A percentile compares a stretch with the other conserved stretches of the same genome.
Evolutionary conservation across 345 rosid species (phyloP).

Genomic region (Anastatica hierochuntica): DNA sequence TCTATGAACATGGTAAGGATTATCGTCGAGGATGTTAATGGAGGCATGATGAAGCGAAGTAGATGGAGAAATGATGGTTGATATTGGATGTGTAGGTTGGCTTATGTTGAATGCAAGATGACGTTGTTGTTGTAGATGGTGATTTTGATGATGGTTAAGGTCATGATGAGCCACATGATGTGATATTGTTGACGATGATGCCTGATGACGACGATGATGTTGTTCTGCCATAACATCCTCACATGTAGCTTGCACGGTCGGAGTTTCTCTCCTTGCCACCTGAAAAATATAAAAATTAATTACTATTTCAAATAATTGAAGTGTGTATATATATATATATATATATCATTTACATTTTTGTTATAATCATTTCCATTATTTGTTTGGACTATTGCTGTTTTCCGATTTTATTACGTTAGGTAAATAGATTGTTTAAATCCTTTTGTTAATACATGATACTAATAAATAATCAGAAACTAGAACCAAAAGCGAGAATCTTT

Average conservation of each 20-base stretch:
- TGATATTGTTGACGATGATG: constrained; percentile 35
- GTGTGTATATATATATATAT: too few relatives aligned
- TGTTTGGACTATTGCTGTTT: too few relatives aligned
- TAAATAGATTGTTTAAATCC: too few relatives aligned
- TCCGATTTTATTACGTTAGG: constrained; percentile 24
- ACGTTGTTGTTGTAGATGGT: constrained; percentile 37
- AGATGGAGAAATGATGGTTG: constrained; percentile 58
- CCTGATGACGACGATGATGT: constrained; percentile 43
- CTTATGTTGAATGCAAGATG: constrained; percentile 68
- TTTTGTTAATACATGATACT: too few relatives aligned
- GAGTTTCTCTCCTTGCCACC: constrained; percentile 24
- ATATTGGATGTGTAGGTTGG: constrained; percentile 74
- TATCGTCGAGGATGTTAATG: constrained; percentile 31
- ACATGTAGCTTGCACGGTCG: constrained; percentile 17
- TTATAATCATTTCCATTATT: too few relatives aligned
- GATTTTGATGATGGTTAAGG: constrained; percentile 41
- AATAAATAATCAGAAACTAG: too few relatives aligned
- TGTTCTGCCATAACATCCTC: constrained; percentile 41
- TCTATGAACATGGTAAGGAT: constrained; percentile 58
- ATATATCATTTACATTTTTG: neutral
- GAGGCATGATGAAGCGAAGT: constrained; percentile 74
- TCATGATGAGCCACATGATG: constrained; percentile 30
- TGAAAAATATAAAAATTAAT: neutral
- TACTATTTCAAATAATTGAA: too few relatives aligned
- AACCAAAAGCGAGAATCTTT: too few relatives aligned